phyloP scores from a whole-genome alignment of 2,329 filamentous ascomycete species.

The Parafenestella ontariensis region DNA sequence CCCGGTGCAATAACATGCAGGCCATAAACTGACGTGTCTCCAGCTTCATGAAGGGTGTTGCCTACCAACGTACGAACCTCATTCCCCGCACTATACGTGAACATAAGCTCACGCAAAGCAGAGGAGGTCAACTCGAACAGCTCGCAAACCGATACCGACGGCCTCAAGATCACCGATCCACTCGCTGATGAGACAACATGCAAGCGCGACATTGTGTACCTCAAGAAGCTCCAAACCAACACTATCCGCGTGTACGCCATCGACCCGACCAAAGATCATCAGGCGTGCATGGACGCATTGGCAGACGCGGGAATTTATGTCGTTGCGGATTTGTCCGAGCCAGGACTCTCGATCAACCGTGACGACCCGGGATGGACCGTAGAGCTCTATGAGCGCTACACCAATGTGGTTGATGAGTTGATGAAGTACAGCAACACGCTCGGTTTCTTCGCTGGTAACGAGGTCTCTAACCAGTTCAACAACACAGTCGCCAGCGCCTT shows the following conservation, averaged over 20 bases:
- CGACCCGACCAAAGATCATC: conserved; percentile 79
- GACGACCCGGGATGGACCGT: conserved; percentile 79
- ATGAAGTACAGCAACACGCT: conserved; percentile 87
- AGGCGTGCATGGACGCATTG: conserved; percentile 82
- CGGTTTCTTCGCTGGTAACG: conserved; percentile 98
- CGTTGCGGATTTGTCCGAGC: conserved; percentile 87
- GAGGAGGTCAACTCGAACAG: conserved; percentile 66
- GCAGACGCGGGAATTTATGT: conserved; percentile 91
- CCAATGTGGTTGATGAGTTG: conserved; percentile 80
- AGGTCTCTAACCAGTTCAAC: conserved; percentile 87
- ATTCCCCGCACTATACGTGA: not conserved
- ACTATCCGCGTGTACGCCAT: conserved; percentile 91
- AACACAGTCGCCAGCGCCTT: conserved; percentile 92
- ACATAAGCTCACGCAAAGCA: conserved; percentile 27
- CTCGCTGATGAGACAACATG: conserved; percentile 75
- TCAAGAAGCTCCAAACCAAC: conserved; percentile 83
- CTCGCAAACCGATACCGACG: conserved; percentile 58
- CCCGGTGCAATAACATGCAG: not conserved
- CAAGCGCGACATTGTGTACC: conserved; percentile 83
- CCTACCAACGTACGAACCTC: conserved; percentile 74
- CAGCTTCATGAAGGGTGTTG: conserved; percentile 87
- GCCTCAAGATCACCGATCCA: conserved; percentile 76
- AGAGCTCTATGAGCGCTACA: conserved; percentile 81
- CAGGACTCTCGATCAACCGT: conserved; percentile 83
- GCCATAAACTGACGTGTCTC: conserved; percentile 21